Percentiles rank a stretch among this genome's conserved stretches.
These are phyloP conservation scores for Leccinum truebloodii DNA, from an alignment of 768 basidiomycete species.

Conservation along the genomic window DNA sequence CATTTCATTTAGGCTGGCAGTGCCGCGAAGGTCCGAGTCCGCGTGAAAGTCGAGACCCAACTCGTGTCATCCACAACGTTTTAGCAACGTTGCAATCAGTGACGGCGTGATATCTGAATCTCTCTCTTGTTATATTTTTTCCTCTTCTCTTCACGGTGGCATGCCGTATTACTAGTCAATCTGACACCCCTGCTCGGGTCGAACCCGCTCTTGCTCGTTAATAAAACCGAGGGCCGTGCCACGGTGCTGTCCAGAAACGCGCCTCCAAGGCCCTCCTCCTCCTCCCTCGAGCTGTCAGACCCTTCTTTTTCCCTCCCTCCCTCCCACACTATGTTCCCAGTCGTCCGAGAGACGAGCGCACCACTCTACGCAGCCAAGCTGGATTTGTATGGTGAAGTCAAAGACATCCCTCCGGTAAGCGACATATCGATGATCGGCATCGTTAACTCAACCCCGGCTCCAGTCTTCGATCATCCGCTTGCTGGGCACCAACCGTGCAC, in stretches of 20 bases:
- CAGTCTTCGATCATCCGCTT: conserved; percentile 36
- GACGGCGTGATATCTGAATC: conserved; percentile 8
- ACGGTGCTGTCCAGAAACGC: conserved; percentile 1
- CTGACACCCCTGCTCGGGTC: conserved; percentile 9
- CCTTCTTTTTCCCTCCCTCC: neutral
- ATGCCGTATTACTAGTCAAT: conserved; percentile 8
- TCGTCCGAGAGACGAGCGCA: conserved; percentile 24
- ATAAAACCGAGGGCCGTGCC: conserved; percentile 7
- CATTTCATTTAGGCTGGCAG: neutral
- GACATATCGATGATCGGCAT: neutral
- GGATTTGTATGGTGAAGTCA: conserved; percentile 31
- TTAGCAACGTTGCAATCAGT: conserved; percentile 30
- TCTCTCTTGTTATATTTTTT: conserved; percentile 1
- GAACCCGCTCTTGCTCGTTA: conserved; percentile 10
- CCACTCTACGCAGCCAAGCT: conserved; percentile 28
- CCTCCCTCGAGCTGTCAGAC: neutral
- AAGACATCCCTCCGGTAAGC: conserved; percentile 31
- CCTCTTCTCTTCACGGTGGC: conserved; percentile 8
- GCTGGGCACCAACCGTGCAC: conserved; percentile 28
- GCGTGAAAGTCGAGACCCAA: conserved; percentile 15
- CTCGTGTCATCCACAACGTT: conserved; percentile 30
- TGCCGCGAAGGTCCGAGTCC: conserved; percentile 2
- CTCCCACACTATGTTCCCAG: conserved; percentile 13
- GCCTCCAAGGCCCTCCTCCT: neutral
- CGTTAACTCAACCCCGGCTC: conserved; percentile 8